phyloP scores from a whole-genome alignment of 805 yeast genomes.

The Cyberlindnera veronae region DNA sequence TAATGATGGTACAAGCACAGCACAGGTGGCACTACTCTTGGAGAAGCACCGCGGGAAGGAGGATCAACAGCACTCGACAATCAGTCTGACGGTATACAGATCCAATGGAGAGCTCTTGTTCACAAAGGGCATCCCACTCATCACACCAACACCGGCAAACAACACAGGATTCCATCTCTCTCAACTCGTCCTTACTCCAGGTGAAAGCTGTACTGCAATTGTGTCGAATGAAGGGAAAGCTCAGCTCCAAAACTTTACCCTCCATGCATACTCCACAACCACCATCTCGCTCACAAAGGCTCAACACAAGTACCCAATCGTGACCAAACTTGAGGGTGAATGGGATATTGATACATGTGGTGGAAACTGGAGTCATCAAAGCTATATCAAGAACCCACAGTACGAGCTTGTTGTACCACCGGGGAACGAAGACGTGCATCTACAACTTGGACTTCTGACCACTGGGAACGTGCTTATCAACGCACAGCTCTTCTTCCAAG shows the following conservation, averaged over 20 bases:
- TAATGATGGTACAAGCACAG: constrained; percentile 29
- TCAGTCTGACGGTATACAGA: constrained; percentile 29
- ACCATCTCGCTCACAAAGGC: constrained; percentile 32
- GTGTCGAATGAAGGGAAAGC: constrained; percentile 12
- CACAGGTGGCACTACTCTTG: constrained; percentile 44
- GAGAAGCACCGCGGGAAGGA: constrained; percentile 48
- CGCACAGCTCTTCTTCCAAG: constrained; percentile 42
- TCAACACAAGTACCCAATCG: constrained; percentile 20
- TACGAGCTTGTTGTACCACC: constrained; percentile 34
- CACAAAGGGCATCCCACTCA: constrained; percentile 5
- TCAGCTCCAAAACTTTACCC: constrained; percentile 20
- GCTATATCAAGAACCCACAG: constrained; percentile 56
- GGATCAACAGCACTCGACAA: constrained; percentile 21
- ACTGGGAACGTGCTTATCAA: constrained; percentile 33
- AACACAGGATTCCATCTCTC: constrained; percentile 39
- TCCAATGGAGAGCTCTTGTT: constrained; percentile 32
- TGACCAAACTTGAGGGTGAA: constrained; percentile 30
- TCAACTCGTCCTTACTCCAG: constrained; percentile 30
- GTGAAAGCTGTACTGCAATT: constrained; percentile 30
- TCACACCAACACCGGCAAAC: constrained; percentile 22
- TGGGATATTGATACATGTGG: constrained; percentile 49
- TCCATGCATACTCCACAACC: constrained; percentile 17
- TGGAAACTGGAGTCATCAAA: constrained; percentile 48
- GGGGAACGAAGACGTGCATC: constrained; percentile 16
- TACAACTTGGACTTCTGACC: constrained; percentile 24